phyloP scores from a whole-genome alignment of 2,329 filamentous ascomycete genomes.

The Claviceps maximensis region DNA sequence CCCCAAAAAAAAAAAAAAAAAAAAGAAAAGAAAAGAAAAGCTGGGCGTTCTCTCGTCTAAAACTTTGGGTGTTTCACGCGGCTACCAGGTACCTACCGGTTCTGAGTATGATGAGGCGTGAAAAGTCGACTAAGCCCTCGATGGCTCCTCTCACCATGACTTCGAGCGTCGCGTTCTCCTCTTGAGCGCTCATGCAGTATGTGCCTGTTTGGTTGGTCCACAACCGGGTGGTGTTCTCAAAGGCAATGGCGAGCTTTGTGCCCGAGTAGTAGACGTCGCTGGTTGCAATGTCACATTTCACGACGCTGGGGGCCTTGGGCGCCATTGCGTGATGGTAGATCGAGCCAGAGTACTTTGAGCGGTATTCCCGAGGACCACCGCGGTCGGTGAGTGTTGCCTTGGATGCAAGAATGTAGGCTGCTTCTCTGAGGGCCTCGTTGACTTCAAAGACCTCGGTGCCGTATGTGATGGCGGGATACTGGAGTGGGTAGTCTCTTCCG shows the following conservation, averaged over 20 bases:
- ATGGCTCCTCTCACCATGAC: conserved; percentile 47
- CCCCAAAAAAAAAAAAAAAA: not conserved
- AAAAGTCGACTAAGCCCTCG: conserved; percentile 48
- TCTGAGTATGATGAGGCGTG: conserved; percentile 53
- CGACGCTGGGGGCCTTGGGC: conserved; percentile 36
- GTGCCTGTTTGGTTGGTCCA: conserved; percentile 55
- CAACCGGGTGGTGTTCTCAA: conserved; percentile 48
- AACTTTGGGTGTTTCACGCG: too few species aligned
- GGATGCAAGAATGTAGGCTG: conserved; percentile 36
- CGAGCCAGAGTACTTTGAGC: conserved; percentile 34
- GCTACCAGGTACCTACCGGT: conserved; percentile 33
- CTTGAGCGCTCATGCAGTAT: conserved; percentile 61
- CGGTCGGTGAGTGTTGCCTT: conserved; percentile 40
- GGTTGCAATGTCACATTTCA: conserved; percentile 55
- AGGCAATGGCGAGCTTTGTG: conserved; percentile 43
- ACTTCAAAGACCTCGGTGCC: conserved; percentile 60
- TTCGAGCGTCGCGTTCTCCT: conserved; percentile 58
- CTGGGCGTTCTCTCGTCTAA: not conserved
- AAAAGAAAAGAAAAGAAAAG: not conserved
- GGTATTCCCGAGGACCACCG: conserved; percentile 34
- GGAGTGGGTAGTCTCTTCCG: conserved; percentile 38
- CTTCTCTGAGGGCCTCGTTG: conserved; percentile 42
- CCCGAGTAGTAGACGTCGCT: conserved; percentile 63
- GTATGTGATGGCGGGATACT: conserved; percentile 47
- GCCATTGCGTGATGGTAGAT: conserved; percentile 28